Percentiles rank a stretch among this genome's conserved stretches.
phyloP scores from a whole-genome alignment of 352 stramenopile genomes.

The Phytophthora litchii region DNA sequence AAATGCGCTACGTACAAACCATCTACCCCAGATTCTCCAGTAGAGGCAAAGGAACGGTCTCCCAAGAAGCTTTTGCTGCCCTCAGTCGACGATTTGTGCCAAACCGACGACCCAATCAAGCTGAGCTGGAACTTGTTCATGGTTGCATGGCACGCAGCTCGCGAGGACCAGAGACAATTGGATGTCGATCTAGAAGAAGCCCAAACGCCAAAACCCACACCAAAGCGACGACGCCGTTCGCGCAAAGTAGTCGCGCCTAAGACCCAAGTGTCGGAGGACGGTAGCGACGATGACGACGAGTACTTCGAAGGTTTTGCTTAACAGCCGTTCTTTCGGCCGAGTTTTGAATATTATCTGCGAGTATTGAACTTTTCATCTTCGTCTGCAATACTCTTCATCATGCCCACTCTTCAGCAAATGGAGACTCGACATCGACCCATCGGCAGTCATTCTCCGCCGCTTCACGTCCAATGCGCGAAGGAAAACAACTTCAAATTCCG shows the following conservation, averaged over 20 bases:
- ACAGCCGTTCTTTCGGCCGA: constrained; percentile 1
- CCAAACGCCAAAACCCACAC: constrained; percentile 17
- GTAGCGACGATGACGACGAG: constrained; percentile 46
- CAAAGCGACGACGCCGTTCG: constrained; percentile 46
- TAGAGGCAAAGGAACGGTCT: constrained; percentile 39
- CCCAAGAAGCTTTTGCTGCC: constrained; percentile 32
- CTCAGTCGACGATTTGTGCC: constrained; percentile 47
- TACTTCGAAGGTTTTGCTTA: constrained; percentile 41
- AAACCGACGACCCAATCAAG: constrained; percentile 36
- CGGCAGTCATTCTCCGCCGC: constrained; percentile 33
- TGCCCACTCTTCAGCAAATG: constrained; percentile 32
- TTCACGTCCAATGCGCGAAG: constrained; percentile 67
- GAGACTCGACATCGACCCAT: constrained; percentile 25
- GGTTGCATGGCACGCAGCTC: constrained; percentile 50
- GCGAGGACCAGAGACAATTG: constrained; percentile 73
- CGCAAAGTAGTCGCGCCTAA: constrained; percentile 33
- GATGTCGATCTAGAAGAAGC: constrained; percentile 56
- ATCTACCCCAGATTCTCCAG: constrained; percentile 23
- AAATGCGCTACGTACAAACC: constrained; percentile 85
- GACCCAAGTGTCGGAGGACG: constrained; percentile 21
- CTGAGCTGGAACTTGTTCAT: constrained; percentile 69
- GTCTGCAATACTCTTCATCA: constrained; percentile 26
- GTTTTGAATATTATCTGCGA: constrained; percentile 13
- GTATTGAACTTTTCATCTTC: constrained; percentile 19
- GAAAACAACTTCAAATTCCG: constrained; percentile 68